Evolutionary conservation across 2,329 filamentous ascomycete species (phyloP).

Genomic region (Xylaria sp.): DNA sequence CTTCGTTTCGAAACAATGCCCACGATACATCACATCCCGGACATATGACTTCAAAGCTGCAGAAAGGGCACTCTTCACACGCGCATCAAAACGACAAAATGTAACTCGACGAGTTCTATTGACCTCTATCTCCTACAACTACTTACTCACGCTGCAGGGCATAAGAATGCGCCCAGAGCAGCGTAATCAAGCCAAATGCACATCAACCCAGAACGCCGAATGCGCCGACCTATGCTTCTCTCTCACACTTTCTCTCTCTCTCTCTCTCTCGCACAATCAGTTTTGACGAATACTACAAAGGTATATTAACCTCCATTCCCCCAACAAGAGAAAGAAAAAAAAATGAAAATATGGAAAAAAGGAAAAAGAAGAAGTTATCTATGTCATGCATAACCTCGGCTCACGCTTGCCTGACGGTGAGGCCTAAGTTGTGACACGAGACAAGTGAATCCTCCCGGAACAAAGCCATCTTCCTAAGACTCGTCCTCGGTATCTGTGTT

Average conservation of each 20-base stretch:
- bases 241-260: slow-evolving; percentile 5
- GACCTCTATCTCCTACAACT: too few species aligned
- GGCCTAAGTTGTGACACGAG: too few species aligned
- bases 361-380: neutral
- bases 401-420: too few species aligned
- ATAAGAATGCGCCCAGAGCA: too few species aligned
- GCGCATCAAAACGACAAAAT: too few species aligned
- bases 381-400: neutral
- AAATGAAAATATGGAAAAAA: neutral
- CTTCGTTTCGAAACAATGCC: too few species aligned
- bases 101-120: too few species aligned
- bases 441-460: neutral
- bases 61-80: too few species aligned
- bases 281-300: slow-evolving; percentile 9
- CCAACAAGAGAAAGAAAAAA: neutral
- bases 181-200: too few species aligned
- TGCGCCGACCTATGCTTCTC: slow-evolving; percentile 18
- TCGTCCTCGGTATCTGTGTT: slow-evolving; percentile 64
- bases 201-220: slow-evolving; percentile 9
- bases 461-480: slow-evolving; percentile 33
- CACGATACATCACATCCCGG: too few species aligned
- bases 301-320: neutral
- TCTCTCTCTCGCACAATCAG: neutral
- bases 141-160: too few species aligned
- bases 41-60: too few species aligned